Base-by-base conservation (phyloP, 179 eudicot species). In the Corrigiola litoralis region DNA sequence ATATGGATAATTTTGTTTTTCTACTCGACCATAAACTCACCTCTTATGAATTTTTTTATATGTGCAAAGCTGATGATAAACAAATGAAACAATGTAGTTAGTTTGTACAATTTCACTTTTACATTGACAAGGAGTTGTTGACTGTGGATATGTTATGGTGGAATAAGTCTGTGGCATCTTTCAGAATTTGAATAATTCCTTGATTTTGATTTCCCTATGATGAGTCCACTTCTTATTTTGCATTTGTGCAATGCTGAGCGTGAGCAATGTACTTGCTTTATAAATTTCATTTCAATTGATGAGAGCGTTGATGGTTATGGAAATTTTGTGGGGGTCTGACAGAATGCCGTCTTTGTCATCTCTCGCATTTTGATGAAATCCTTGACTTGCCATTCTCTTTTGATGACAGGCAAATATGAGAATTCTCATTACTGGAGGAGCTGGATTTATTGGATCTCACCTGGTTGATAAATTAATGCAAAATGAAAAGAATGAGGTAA, bases 361-460 rank as follows among this genome's bases (percentile, higher is more conserved):
- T 28, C 8, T 50, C 17, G 14, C 21, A 8, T 52, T 63, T 60
- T 69, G 61, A 66, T 36, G 23, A n/a, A 45, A n/a, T 45, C 33
- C 38, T 28, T 67, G 63, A 41, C 56, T 50, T 61, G 25, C 1
- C n/a, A 17, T 47, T 47, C 16, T 58, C 37, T 67, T 4, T 64
- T 46, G 57, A 18, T 68, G 55, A 48, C 87, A 92, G 98, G 82
- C 98, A 48, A 92, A 92, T 77, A 90, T 94, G 99, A 87, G 97
- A 54, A 90, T 90, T 65, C 72, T 94, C 76, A 81, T 94, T 32
- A 87, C 97, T 10, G 99, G 99, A 55, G 99, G 99, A 70, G 99
- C 99, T 56, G 97, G 99, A 51, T 94, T 94, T 72, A 94, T 94
- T 66, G 99, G 99, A 74, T 94, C 99, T 70, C 99, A 90, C 73